A percentile compares a stretch with the other conserved stretches of the same genome.
These are phyloP conservation scores for Tolypocladium sp. DNA, from an alignment of 2,329 filamentous ascomycete genomes.

Conservation along the genomic window DNA sequence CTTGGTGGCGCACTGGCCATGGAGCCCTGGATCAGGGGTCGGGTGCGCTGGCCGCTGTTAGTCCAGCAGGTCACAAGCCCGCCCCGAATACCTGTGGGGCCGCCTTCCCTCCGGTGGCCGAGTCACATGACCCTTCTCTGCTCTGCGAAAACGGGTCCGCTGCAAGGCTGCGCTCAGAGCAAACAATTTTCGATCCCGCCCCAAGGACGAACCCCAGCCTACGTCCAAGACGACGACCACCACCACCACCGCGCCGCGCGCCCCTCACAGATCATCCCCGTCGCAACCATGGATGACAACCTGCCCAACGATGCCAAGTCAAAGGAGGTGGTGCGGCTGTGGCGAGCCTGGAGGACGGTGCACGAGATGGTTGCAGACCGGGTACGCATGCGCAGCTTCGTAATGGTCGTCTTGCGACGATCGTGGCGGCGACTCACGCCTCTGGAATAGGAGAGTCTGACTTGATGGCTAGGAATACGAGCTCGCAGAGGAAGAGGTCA, in stretches of 20 bases:
- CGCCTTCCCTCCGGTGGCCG: not conserved
- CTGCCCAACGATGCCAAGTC: conserved; percentile 40
- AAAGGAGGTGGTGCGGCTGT: conserved; percentile 59
- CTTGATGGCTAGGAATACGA: conserved; percentile 68
- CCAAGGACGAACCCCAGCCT: not conserved
- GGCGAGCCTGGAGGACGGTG: conserved; percentile 88
- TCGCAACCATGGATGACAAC: conserved; percentile 25
- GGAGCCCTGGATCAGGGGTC: not conserved
- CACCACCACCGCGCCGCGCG: not conserved
- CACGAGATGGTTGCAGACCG: conserved; percentile 92
- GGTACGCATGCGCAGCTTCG: conserved; percentile 40
- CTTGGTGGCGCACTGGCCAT: not conserved
- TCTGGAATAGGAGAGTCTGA: not conserved
- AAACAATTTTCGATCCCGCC: conserved; percentile 8
- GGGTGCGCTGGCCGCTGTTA: not conserved
- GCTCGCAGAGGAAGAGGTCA: conserved; percentile 79
- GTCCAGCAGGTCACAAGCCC: not conserved
- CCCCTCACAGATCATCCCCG: not conserved
- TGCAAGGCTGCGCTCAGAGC: conserved; percentile 3
- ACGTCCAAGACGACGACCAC: not conserved
- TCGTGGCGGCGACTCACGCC: not conserved
- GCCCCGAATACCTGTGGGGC: not conserved
- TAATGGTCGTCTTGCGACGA: not conserved
- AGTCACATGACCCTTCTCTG: conserved; percentile 3
- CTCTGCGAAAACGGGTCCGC: not conserved